Evolutionary conservation across 345 rosid genomes (phyloP), one percentile per base, ranked within the genome.

Genomic region (Corchorus capsularis): DNA sequence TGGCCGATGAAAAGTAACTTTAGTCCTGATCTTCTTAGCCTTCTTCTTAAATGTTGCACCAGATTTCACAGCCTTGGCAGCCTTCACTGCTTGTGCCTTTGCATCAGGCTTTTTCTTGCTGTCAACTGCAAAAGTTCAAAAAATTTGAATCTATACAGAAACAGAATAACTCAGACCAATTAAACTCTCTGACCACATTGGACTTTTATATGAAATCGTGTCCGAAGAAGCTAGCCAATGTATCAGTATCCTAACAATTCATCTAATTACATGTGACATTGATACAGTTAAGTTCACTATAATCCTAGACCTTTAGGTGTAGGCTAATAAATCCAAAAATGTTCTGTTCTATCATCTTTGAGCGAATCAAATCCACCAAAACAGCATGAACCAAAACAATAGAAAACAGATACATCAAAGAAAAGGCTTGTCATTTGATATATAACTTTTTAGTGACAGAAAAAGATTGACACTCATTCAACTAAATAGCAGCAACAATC

Each of bases 1-100:
- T 0, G 92, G 94, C 41, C 92, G 79, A 67, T 90, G 92, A 69
- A 88, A 90, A 10, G 94, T 87, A 43, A 90, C 94, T 4, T 87
- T 77, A 6, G 88, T 90, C 77, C 92, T 69, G 81, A 88, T 86
- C 86, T 87, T 90, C 87, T 85, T 87, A 1, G 80, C 84, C 75
- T 73, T 82, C 89, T 83, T 89, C 88, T 90, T 90, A 72, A 88
- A 85, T 0, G 89, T 62, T 3, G 85, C 81, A 4, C 92, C 92
- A 0, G 90, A 88, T 76, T 87, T 90, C 67, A 88, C 92, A 9
- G 91, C 91, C 77, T 86, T 90, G 3, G 94, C 90, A 52, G 86
- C 89, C 80, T 87, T 90, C 27, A 86, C 39, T 16, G 94, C 94
- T 79, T 90, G 88, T 5, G 89, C 89, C 87, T 88, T 88, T 8